Percentiles rank a stretch among this genome's conserved stretches.
phyloP scores from a whole-genome alignment of 169 alveolate species.

The Babesia divergens region DNA sequence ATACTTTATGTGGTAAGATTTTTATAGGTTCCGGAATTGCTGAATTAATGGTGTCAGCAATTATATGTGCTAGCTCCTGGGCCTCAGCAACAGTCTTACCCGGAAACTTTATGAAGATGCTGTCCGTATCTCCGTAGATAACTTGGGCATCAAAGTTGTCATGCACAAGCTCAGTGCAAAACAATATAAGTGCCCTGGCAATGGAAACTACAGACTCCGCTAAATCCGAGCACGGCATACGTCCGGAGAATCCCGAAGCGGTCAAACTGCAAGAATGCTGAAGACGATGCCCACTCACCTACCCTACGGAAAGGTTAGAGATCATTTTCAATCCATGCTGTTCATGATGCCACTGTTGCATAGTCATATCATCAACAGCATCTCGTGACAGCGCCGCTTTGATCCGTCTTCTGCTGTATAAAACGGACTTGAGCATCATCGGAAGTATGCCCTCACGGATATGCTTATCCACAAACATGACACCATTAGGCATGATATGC shows the following conservation, averaged over 20 bases:
- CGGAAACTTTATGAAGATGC: constrained; percentile 94
- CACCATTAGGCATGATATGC: constrained; percentile 60
- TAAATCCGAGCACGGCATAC: constrained; percentile 95
- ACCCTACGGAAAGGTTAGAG: constrained; percentile 60
- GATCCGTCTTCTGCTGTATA: constrained; percentile 55
- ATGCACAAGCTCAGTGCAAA: constrained; percentile 84
- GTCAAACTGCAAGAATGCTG: constrained; percentile 82
- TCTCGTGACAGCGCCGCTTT: constrained; percentile 42
- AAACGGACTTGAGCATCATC: constrained; percentile 52
- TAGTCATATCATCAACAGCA: constrained; percentile 2
- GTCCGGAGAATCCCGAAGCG: constrained; percentile 95
- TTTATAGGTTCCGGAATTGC: constrained; percentile 87
- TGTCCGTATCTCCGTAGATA: constrained; percentile 97
- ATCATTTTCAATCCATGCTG: constrained; percentile 56
- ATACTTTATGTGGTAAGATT: constrained; percentile 90
- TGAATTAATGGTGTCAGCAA: constrained; percentile 81
- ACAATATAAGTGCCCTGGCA: constrained; percentile 91
- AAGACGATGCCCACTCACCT: not conserved
- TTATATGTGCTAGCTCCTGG: constrained; percentile 81
- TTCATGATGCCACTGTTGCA: constrained; percentile 28
- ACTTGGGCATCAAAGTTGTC: constrained; percentile 84
- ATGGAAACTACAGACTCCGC: constrained; percentile 94
- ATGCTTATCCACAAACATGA: constrained; percentile 54
- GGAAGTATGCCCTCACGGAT: constrained; percentile 61
- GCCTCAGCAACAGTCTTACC: constrained; percentile 80